Evolutionary conservation across 371 early-diverging fungal species (phyloP), one percentile per base, ranked within the genome.

Genomic region (Mucor circinelloides): DNA sequence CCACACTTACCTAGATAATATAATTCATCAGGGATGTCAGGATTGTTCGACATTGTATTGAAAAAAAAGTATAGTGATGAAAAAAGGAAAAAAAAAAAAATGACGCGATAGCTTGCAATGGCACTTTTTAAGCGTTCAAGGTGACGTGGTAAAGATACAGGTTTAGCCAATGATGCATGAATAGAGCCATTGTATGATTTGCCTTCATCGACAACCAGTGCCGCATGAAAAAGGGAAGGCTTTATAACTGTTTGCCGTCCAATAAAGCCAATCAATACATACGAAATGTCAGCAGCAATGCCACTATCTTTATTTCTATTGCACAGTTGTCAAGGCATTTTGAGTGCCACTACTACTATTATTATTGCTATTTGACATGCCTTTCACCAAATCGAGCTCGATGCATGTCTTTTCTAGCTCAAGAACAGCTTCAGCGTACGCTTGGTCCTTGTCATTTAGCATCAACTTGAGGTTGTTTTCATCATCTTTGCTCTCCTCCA

Each of bases 401-500:
- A 87, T 83, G 55, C 74, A 80, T 15, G 79, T 59, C 40, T 81
- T 78, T 62, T 87, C 87, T 3, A 83, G 63, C 27, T 79, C 77
- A 42, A 78, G 73, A 27, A 71, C 50, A 50, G 76, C 76, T 56
- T 73, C 73, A 25, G 69, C 61, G 28, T 86, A 64, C 1, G 72
- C 69, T 36, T 70, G 56, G 62, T 87, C 83, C 19, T 76, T 74
- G 58, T 86, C 83, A 38, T 66, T 72, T 36, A 88, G 46, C 12
- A 75, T 44, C 23, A 74, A 73, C 40, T 77, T 75, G 7, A 85
- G 65, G 48, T 73, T 60, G 4, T 81, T 77, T 27, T 78, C 68
- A 9, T 79, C 80, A 64, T 87, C 89, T 40, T 79, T 79, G 62
- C 76, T 74, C 55, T 87, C 82, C 17, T 86, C 82, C 25, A 90